A percentile compares a stretch with the other conserved stretches of the same genome.
phyloP scores from a whole-genome alignment of 129 eudicot species.

The Tanacetum coccineum region DNA sequence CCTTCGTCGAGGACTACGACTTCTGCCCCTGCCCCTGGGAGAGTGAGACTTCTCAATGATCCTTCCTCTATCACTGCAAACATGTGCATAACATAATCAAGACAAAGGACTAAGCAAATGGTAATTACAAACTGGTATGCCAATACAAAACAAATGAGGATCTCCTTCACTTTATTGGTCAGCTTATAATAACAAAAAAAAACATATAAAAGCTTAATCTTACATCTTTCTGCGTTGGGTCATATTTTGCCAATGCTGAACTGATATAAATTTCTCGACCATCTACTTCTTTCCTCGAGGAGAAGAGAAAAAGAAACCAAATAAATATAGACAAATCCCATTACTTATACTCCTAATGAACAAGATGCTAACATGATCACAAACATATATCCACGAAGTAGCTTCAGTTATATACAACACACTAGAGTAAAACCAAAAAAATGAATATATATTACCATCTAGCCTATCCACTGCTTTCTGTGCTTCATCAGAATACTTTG shows the following conservation, averaged over 20 bases:
- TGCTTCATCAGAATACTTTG: constrained; percentile 73
- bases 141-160: neutral
- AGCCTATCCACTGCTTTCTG: constrained; percentile 74
- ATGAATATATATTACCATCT: constrained; percentile 37
- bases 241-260: constrained; percentile 92
- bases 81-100: neutral
- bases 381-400: too few relatives aligned
- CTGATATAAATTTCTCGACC: constrained; percentile 95
- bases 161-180: neutral
- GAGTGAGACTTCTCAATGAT: constrained; percentile 58
- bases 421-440: neutral
- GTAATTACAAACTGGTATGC: neutral
- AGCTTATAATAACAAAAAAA: neutral
- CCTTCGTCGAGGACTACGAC: constrained; percentile 84
- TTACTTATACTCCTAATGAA: neutral
- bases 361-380: neutral
- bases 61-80: constrained; percentile 71
- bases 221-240: constrained; percentile 93
- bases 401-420: neutral
- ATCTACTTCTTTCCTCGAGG: constrained; percentile 77
- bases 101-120: neutral
- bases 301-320: neutral
- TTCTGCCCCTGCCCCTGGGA: constrained; percentile 44
- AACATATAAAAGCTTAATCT: constrained; percentile 31
- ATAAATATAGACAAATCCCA: neutral